A percentile compares a stretch with the other conserved stretches of the same genome.
These are phyloP conservation scores for Cytospora chrysosperma DNA, from an alignment of 2,329 filamentous ascomycete genomes.

Conservation along the genomic window DNA sequence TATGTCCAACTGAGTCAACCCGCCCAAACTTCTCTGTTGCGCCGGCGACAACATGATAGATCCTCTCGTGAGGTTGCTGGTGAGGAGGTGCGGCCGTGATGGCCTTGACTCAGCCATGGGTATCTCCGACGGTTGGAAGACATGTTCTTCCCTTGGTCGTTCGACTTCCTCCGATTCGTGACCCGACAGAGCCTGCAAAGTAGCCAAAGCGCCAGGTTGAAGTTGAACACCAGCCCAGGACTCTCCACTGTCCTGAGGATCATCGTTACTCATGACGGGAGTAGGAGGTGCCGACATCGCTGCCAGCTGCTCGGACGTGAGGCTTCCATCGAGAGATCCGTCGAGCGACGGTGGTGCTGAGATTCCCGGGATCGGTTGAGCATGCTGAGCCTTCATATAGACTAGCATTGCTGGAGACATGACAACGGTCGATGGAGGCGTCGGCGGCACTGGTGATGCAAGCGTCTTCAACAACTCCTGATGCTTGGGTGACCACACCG, in stretches of 20 bases:
- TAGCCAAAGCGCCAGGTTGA: conserved; percentile 77
- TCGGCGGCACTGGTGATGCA: conserved; percentile 59
- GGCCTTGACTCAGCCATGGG: conserved; percentile 53
- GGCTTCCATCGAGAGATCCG: conserved; percentile 85
- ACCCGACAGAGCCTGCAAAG: conserved; percentile 70
- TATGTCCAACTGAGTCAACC: conserved; percentile 79
- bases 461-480: conserved; percentile 46
- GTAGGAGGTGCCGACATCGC: conserved; percentile 81
- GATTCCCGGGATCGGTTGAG: conserved; percentile 67
- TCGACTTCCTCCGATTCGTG: conserved; percentile 56
- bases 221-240: conserved; percentile 71
- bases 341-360: conserved; percentile 87
- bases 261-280: conserved; percentile 64
- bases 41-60: conserved; percentile 43
- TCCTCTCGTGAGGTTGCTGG: conserved; percentile 36
- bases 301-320: conserved; percentile 84
- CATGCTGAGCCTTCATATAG: conserved; percentile 63
- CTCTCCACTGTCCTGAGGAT: conserved; percentile 54
- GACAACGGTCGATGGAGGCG: conserved; percentile 65
- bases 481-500: conserved; percentile 15
- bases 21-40: conserved; percentile 62
- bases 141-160: conserved; percentile 55
- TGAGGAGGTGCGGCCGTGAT: conserved; percentile 50
- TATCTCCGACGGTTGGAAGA: conserved; percentile 49
- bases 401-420: conserved; percentile 75